phyloP scores from a whole-genome alignment of 805 yeast genomes.

The Ogataea paradorogensis region DNA sequence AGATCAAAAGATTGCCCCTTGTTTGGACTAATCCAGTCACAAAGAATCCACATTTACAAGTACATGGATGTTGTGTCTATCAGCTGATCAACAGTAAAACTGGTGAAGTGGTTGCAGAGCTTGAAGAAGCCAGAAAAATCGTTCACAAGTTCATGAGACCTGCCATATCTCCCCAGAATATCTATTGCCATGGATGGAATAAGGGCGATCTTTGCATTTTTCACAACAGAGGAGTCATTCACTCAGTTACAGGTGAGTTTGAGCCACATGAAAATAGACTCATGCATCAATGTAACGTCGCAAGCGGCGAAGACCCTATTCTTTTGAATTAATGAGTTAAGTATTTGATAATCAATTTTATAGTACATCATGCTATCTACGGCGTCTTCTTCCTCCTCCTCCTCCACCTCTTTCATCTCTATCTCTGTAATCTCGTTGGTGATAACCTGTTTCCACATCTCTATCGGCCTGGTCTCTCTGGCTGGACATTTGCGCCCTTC shows the following conservation, averaged over 20 bases:
- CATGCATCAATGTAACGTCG: conserved; percentile 94
- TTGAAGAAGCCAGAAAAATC: conserved; percentile 71
- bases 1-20: conserved; percentile 75
- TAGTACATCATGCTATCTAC: conserved; percentile 4
- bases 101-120: conserved; percentile 59
- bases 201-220: conserved; percentile 84
- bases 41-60: conserved; percentile 76
- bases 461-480: conserved; percentile 31
- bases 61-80: conserved; percentile 84
- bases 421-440: conserved; percentile 21
- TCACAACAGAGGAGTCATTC: conserved; percentile 89
- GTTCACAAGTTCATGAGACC: conserved; percentile 81
- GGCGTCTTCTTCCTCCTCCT: conserved; percentile 9
- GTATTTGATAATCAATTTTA: background rate
- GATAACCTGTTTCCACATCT: conserved; percentile 24
- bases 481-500: conserved; percentile 18
- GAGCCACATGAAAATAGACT: conserved; percentile 72
- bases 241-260: conserved; percentile 88
- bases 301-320: conserved; percentile 72
- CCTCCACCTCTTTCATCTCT: conserved; percentile 12
- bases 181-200: conserved; percentile 80
- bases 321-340: conserved; percentile 7
- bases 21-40: conserved; percentile 94
- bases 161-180: conserved; percentile 67
- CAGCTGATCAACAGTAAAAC: conserved; percentile 51